Evolutionary conservation across 31 red algal species (phyloP).

Genomic region (Odonthalia washingtoniensis): DNA sequence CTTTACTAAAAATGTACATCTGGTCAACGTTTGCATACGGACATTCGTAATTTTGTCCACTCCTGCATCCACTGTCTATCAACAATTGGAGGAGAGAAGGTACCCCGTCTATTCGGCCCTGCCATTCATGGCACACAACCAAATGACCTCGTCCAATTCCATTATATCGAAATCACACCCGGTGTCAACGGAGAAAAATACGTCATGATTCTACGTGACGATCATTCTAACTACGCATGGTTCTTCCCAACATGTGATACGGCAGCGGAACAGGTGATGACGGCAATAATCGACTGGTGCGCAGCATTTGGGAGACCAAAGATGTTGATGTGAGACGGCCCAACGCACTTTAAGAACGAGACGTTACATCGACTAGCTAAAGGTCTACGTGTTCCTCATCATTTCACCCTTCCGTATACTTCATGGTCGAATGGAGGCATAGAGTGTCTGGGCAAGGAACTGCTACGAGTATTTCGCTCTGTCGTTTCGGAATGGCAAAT

Average conservation of each 20-base stretch:
- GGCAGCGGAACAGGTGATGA: too few species aligned
- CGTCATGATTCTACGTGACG: too few species aligned
- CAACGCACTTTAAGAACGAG: too few species aligned
- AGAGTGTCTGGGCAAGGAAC: not conserved
- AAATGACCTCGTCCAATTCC: not conserved
- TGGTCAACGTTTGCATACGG: not conserved
- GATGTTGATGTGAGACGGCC: too few species aligned
- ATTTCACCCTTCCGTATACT: slow-evolving; percentile 11
- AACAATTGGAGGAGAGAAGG: not conserved
- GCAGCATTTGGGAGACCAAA: too few species aligned
- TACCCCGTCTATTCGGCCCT: slow-evolving; percentile 10
- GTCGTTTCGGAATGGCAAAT: slow-evolving; percentile 18
- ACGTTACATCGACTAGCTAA: not conserved
- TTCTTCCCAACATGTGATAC: too few species aligned
- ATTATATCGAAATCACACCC: slow-evolving; percentile 4
- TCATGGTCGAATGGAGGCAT: not conserved
- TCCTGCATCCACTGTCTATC: slow-evolving; percentile 31
- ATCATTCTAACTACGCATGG: too few species aligned
- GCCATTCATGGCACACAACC: slow-evolving; percentile 5
- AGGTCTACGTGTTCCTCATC: not conserved
- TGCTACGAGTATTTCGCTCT: not conserved
- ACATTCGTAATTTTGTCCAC: not conserved
- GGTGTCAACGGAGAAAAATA: slow-evolving; percentile 7
- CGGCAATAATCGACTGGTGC: too few species aligned
- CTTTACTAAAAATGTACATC: not conserved